Conservation (phyloP, 2,329 filamentous ascomycete species). For the Pseudocercospora eumusae region DNA sequence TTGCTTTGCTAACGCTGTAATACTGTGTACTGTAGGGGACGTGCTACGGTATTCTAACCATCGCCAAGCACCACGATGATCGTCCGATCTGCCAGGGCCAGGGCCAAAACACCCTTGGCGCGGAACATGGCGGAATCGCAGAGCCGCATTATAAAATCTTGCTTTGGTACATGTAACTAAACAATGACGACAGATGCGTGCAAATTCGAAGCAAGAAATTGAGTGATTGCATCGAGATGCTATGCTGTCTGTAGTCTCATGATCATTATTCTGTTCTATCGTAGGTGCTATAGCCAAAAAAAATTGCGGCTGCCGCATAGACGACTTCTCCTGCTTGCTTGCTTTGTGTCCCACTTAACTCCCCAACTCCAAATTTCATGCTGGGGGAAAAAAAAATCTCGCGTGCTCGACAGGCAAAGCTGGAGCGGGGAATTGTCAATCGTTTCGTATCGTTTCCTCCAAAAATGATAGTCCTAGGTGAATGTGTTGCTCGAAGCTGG, state of each 20-base stretch:
- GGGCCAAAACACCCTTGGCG: neutral
- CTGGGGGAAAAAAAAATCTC: neutral
- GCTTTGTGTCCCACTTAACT: too few relatives aligned
- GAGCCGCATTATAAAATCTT: neutral
- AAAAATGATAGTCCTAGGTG: too few relatives aligned
- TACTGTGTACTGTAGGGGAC: too few relatives aligned
- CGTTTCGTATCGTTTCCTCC: neutral
- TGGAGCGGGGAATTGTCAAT: constrained; percentile 9
- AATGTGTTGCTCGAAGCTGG: too few relatives aligned
- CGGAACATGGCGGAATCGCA: neutral
- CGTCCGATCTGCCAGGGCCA: neutral
- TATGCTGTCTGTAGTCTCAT: too few relatives aligned
- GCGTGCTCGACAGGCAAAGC: constrained; percentile 7
- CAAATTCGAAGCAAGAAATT: neutral
- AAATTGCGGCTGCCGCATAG: neutral
- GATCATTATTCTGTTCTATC: too few relatives aligned
- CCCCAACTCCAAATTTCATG: neutral
- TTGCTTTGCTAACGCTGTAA: too few relatives aligned
- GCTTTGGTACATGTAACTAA: too few relatives aligned
- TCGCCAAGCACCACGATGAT: too few relatives aligned
- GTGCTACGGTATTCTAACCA: too few relatives aligned
- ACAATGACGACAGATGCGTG: constrained; percentile 6
- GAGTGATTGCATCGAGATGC: too few relatives aligned
- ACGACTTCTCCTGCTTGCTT: neutral
- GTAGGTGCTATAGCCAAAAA: neutral